Conservation (phyloP, 2,329 filamentous ascomycete genomes). For the Cladosporium sp. region DNA sequence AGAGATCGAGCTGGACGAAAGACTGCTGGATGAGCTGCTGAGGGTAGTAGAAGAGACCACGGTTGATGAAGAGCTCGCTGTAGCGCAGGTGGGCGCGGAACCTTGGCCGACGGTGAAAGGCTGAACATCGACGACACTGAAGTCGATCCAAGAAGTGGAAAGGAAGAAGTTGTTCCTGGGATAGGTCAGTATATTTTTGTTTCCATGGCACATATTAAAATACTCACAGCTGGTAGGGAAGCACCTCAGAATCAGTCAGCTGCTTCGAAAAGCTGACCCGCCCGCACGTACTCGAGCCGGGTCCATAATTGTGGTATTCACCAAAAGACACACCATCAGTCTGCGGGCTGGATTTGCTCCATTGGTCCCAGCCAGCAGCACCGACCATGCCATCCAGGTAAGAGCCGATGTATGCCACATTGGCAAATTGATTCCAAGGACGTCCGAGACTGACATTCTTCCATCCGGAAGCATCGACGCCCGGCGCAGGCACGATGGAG, state of each 20-base stretch:
- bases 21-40: background rate
- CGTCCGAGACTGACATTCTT: constrained; percentile 29
- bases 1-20: constrained; percentile 10
- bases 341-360: constrained; percentile 33
- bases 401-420: constrained; percentile 26
- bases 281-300: constrained; percentile 35
- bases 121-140: constrained; percentile 39
- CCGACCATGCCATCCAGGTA: constrained; percentile 26
- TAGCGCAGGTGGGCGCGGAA: constrained; percentile 28
- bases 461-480: constrained; percentile 31
- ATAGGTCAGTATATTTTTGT: background rate
- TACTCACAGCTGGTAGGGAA: constrained; percentile 40
- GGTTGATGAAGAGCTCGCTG: constrained; percentile 4
- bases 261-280: constrained; percentile 42
- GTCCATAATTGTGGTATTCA: constrained; percentile 42
- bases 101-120: constrained; percentile 40
- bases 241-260: constrained; percentile 38
- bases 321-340: constrained; percentile 34
- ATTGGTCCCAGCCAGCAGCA: constrained; percentile 33
- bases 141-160: constrained; percentile 45
- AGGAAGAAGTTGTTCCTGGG: constrained; percentile 41
- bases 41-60: constrained; percentile 4
- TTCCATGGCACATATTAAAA: too few relatives aligned
- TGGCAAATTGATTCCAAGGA: constrained; percentile 29
- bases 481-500: constrained; percentile 34